Base-by-base conservation (phyloP, 768 basidiomycete species). In the Suillus subalutaceus region DNA sequence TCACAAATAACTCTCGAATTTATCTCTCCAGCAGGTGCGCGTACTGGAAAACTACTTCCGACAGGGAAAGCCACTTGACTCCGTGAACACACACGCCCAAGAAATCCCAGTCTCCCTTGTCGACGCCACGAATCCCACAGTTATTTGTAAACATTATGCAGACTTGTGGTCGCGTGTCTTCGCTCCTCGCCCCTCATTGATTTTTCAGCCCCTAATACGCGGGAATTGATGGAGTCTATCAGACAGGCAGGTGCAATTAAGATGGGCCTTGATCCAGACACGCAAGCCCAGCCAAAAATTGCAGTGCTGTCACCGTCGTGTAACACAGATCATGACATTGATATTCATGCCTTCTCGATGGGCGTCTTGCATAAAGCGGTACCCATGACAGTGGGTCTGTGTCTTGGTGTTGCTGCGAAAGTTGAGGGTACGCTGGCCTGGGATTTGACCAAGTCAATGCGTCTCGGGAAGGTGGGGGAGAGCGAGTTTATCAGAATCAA, bases 101-200 rank as follows among this genome's bases (percentile, higher is more conserved):
- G 68, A 64, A 26, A 66, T 85, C 62, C 74, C 73, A 50, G 82
- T 79, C 1, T 90, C 89, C 13, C 80, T 89, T 10, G 83, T 92
- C 15, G 91, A 92, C 70, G 90, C 90, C 2, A 89, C 91, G 18
- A 92, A 92, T 73, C 91, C 91, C 0, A 89, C 87, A 7, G 85
- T 93, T n/a, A 18, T 88, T 93, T 75, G 80, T 91, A 69, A n/a
- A 63, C 75, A 41, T 75, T n/a, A 80, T 5, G 66, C 74, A 1
- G 84, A 86, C 48, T 79, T 92, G 44, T 68, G 72, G 72, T 26
- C 55, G 67, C 7, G 74, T 79, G n/a, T 43, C 78, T 86, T 53
- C 58, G 59, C 6, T 16, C 38, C 12, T n/a, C 35, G 12, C 62
- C 65, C 46, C 58, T 16, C 32, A 4, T 65, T 23, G 67, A 69